A percentile compares a stretch with the other conserved stretches of the same genome.
phyloP scores from a whole-genome alignment of 331 rosid species.

The Rhamnella rubrinervis region DNA sequence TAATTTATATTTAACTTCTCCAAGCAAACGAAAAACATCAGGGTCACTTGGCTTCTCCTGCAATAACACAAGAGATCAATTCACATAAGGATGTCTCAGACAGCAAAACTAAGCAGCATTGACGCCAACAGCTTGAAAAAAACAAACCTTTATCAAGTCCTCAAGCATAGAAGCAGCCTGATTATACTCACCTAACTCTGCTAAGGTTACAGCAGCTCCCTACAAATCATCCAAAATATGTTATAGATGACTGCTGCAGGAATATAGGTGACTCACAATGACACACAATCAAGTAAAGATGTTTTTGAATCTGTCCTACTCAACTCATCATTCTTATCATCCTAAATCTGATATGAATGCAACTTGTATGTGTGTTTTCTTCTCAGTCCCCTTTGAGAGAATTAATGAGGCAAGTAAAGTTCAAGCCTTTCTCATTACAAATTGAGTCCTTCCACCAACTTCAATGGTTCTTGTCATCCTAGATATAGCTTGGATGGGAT shows the following conservation, averaged over 20 bases:
- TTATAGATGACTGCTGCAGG: conserved; percentile 9
- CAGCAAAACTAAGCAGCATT: conserved; percentile 13
- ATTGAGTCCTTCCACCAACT: not conserved
- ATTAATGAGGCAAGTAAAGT: not conserved
- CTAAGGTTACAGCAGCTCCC: conserved; percentile 93
- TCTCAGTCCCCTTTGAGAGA: not conserved
- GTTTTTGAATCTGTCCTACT: not conserved
- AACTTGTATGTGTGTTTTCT: not conserved
- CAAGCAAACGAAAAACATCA: conserved; percentile 86
- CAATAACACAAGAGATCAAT: conserved; percentile 18
- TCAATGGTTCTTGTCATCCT: too few species aligned
- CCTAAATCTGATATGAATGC: not conserved
- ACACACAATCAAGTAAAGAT: not conserved
- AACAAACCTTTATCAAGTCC: conserved; percentile 70
- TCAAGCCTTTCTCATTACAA: too few species aligned
- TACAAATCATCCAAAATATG: conserved; percentile 41
- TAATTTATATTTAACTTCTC: conserved; percentile 75
- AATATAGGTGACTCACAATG: not conserved
- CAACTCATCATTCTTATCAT: not conserved
- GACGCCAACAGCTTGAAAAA: conserved; percentile 6
- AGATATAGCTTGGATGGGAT: too few species aligned
- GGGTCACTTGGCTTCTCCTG: conserved; percentile 79
- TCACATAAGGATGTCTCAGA: conserved; percentile 7
- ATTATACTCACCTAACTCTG: conserved; percentile 78
- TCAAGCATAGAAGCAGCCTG: conserved; percentile 78